Base-by-base conservation (phyloP, 2,329 filamentous ascomycete genomes). In the Gyromitra esculenta region DNA sequence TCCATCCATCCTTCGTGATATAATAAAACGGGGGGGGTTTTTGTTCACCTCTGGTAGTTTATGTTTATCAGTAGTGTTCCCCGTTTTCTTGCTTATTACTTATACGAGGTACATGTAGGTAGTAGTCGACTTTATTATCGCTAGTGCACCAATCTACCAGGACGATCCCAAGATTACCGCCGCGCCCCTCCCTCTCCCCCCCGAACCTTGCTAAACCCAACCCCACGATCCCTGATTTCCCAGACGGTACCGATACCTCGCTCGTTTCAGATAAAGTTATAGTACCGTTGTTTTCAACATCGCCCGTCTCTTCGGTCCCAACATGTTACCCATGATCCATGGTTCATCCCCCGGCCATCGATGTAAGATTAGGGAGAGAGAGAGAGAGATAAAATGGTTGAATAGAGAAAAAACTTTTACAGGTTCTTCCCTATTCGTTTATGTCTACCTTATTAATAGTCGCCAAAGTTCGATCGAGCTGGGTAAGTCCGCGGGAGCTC, bases 251-350 rank as follows among this genome's bases (percentile, higher is more conserved):
- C 62, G 25, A 65, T 45, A 18, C 68, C 37, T 5, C 13, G 21
- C 52, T 35, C 37, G 59, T 72, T 64, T 72, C 68, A 62, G 5
- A 25, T 50, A 70, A 50, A 41, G 48, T 41, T 25, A 35, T 37
- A 15, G 6, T 39, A 54, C 45, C 25, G 8, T 31, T 45, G 50
- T 50, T n/a, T 5, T 5, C 18, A 7, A 13, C 43, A 21, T 45
- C 43, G 6, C 11, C 48, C n/a, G 5, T 39, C 15, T 15, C n/a
- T 21, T 39, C 11, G 9, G 56, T 21, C 18, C 18, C 18, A 21
- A 21, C 18, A 21, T 21, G 18, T 37, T 13, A 39, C n/a, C 54
- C 31, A 39, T 57, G 13, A 63, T n/a, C 45, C 57, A 69, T 63
- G 68, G 39, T 67, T 45, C 60, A 52, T 13, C 25, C 25, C 25